Evolutionary conservation across 2,329 filamentous ascomycete species (phyloP), one percentile per base, ranked within the genome.

Genomic region (Aureobasidium pullulans): DNA sequence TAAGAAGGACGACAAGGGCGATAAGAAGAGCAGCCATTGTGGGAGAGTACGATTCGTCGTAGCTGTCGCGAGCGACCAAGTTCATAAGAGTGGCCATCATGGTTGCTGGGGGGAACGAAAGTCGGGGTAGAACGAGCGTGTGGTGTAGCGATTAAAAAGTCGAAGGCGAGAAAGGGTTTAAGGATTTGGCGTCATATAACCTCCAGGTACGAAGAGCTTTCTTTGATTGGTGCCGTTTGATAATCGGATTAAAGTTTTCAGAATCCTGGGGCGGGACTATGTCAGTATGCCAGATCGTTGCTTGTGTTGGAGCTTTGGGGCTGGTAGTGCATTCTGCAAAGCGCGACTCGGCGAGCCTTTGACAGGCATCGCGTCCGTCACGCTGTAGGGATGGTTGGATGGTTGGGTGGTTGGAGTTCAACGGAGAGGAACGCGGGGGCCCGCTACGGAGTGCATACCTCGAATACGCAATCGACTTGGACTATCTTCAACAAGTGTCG

Each of bases 1-100:
- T 83, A 66, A 93, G 77, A 47, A 99, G 79, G 63, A 86, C 85
- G 66, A 97, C 79, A 59, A 97, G 82, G 61, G 84, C 82, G 67
- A 96, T 88, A 71, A 96, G 78, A 44, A 96, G 83, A 70, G 90
- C 85, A 72, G 92, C 79, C 76, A 88, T 85, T 47, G 82, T 80
- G 39, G 76, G 75, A 62, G 79, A 83, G 66, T 88, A 77, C 66
- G 77, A 75, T 61, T 75, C 75, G 66, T 73, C 66, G 62, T 67
- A 65, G 63, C 74, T 68, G 69, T 78, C 75, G 64, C 84, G 81
- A 69, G 75, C 72, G 66, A 80, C 76, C 64, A 86, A 69, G 59
- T 70, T 66, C 58, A 69, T 72, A 63, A 81, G 65, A 46, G 71
- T 64, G 62, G 74, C 74, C 67, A 69, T 61, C 13, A 13, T 57